These are phyloP conservation scores for Polysphondylium violaceum DNA, from an alignment of 78 protist genomes.

Conservation along the genomic window DNA sequence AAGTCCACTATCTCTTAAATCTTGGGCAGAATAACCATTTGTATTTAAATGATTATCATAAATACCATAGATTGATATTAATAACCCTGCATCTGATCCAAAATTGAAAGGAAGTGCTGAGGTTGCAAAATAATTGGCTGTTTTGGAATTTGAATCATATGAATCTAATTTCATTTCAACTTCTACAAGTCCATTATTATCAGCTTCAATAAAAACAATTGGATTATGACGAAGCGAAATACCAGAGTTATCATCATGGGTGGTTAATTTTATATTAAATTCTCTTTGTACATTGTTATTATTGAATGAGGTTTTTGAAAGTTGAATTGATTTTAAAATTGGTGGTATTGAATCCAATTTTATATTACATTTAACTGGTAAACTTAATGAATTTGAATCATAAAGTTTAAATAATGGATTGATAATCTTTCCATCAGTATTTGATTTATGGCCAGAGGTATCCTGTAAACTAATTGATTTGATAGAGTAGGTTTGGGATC, in stretches of 20 bases:
- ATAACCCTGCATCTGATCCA: not conserved
- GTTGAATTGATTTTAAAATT: no score
- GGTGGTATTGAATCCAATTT: no score
- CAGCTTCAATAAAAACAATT: no score
- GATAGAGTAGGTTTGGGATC: not conserved
- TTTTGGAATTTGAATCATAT: not conserved
- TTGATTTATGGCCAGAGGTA: not conserved
- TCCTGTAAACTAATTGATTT: not conserved
- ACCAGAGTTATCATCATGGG: no score
- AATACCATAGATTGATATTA: not conserved
- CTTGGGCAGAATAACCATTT: not conserved
- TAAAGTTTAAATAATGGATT: constrained; percentile 5
- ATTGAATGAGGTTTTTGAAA: no score
- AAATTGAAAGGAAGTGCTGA: not conserved
- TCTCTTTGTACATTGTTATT: no score
- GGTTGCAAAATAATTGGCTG: not conserved
- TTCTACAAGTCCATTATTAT: no score
- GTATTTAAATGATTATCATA: constrained; percentile 27
- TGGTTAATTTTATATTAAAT: no score
- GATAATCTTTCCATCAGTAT: not conserved
- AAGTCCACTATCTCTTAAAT: not conserved
- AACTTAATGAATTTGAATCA: no score
- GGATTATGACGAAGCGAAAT: no score
- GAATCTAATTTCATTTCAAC: no score
- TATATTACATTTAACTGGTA: no score